Conservation (phyloP, 345 rosid species). For the Balakata baccata region DNA sequence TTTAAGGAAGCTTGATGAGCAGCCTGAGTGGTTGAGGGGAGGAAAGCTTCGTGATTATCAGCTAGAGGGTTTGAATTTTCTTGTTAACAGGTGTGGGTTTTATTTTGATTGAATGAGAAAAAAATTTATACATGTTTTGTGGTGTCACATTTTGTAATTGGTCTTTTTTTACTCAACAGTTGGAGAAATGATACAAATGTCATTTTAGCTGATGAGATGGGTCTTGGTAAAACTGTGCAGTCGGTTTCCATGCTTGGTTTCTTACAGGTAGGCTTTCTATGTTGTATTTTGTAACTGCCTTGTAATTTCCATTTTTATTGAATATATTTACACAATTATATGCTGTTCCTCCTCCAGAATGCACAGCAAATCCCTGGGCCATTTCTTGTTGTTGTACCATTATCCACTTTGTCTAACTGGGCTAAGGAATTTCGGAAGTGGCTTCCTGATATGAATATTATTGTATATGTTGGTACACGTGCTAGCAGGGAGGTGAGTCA, state of each 20-base stretch:
- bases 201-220: constrained; percentile 99
- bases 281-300: not conserved
- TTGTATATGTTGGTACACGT: constrained; percentile 96
- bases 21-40: constrained; percentile 93
- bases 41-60: constrained; percentile 99
- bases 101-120: not conserved
- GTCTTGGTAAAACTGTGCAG: constrained; percentile 99
- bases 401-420: constrained; percentile 98
- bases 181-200: constrained; percentile 99
- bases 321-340: not conserved
- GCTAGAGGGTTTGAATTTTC: constrained; percentile 94
- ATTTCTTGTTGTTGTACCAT: constrained; percentile 96
- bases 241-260: constrained; percentile 99
- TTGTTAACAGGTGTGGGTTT: constrained; percentile 77
- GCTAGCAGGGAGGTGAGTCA: constrained; percentile 93
- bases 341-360: constrained; percentile 46
- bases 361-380: constrained; percentile 96
- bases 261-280: constrained; percentile 61
- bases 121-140: not conserved
- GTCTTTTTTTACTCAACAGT: constrained; percentile 41
- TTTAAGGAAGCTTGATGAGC: constrained; percentile 96
- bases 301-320: not conserved
- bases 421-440: constrained; percentile 98
- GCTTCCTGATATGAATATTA: constrained; percentile 91
- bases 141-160: constrained; percentile 16